Evolutionary conservation across 2,329 filamentous ascomycete species (phyloP), one percentile per base, ranked within the genome.

Genomic region (Colletotrichum somersetense): DNA sequence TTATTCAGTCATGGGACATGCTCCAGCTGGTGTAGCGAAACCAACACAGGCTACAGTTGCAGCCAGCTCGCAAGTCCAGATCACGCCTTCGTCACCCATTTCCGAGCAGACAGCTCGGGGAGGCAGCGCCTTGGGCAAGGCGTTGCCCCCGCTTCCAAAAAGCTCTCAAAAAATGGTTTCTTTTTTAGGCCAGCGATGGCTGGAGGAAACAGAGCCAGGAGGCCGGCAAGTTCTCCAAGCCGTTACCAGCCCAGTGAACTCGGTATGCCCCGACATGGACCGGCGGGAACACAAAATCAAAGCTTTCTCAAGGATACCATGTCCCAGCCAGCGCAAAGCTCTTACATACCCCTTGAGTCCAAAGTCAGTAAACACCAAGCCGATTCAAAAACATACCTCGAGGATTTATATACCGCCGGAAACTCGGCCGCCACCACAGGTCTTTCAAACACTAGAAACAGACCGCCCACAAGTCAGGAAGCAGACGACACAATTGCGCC

Each of bases 161-260:
- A 55, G 35, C 16, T n/a, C 16, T 38, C 40, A 18, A 26, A 46
- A 62, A 30, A 30, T 30, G 30, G 61, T 44, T 35, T 64, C 75
- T 77, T 77, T 77, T 77, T 76, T 76, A 76, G 73, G 58, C 35
- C 35, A 53, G 48, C 58, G 46, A 38, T 18, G 52, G 53, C 67
- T 5, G 38, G 48, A 40, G 53, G 16, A 46, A 44, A 18, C 35
- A 38, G 57, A 52, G 18, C 44, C 58, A 44, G 53, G 35, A 59
- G 57, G 46, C 69, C 64, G 26, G 52, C 57, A 42, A 63, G 65
- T 53, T 52, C 58, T 52, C 52, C 65, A 33, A 58, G 65, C 12
- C 63, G 64, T 55, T 52, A 62, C 23, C 33, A 57, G 7, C 68
- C 64, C 20, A 26, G 57, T 11, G 68, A 50, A 5, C 44, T 44